Evolutionary conservation across 768 basidiomycete genomes (phyloP).

Genomic region (Dentipellis fragilis): DNA sequence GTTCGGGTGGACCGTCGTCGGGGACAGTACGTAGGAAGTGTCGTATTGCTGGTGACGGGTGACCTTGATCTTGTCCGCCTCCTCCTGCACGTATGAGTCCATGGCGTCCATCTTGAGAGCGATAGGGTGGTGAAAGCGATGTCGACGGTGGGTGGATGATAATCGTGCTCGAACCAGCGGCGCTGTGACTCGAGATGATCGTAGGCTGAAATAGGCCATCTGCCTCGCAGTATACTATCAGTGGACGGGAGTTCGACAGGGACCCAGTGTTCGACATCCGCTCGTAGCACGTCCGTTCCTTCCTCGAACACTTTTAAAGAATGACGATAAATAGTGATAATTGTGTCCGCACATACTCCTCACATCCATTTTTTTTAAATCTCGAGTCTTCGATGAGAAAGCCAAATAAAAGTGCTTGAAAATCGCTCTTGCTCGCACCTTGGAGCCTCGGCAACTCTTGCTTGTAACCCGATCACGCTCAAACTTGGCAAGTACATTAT

Average conservation of each 20-base stretch:
- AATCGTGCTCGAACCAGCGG: not conserved
- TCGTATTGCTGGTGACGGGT: slow-evolving; percentile 71
- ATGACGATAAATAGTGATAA: too few relatives aligned
- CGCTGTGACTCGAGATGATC: not conserved
- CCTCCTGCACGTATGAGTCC: slow-evolving; percentile 26
- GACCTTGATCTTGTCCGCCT: slow-evolving; percentile 51
- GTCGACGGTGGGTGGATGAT: not conserved
- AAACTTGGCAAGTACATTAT: too few relatives aligned
- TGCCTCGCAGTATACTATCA: not conserved
- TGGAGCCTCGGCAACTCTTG: too few relatives aligned
- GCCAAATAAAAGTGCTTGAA: too few relatives aligned
- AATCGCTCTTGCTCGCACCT: too few relatives aligned
- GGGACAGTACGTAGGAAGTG: slow-evolving; percentile 54
- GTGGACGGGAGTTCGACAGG: not conserved
- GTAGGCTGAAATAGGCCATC: not conserved
- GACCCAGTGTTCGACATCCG: not conserved
- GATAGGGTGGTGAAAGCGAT: not conserved
- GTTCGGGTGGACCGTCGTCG: slow-evolving; percentile 45
- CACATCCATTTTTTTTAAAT: too few relatives aligned
- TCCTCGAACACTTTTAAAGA: too few relatives aligned
- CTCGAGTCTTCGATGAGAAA: too few relatives aligned
- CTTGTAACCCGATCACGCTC: too few relatives aligned
- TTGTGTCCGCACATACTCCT: too few relatives aligned
- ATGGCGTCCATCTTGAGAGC: slow-evolving; percentile 1
- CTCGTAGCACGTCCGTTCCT: too few relatives aligned